phyloP scores from a whole-genome alignment of 768 basidiomycete genomes.

The Russula emetica region DNA sequence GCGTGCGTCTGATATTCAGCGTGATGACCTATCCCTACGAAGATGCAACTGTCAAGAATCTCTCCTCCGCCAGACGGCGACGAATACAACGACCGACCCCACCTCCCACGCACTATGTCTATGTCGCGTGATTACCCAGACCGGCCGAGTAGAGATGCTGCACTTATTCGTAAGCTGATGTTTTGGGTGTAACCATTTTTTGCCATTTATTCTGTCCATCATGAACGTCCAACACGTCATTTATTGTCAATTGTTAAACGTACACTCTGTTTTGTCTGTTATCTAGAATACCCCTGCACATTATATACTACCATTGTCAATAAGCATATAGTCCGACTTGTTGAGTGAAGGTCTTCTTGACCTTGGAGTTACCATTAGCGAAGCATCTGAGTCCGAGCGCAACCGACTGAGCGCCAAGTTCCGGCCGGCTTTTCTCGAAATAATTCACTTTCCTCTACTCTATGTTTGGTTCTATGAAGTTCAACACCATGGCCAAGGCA shows the following conservation, averaged over 20 bases:
- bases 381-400: background rate
- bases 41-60: constrained; percentile 68
- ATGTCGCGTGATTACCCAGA: constrained; percentile 29
- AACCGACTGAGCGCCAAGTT: constrained; percentile 7
- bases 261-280: constrained; percentile 9
- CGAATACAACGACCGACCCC: constrained; percentile 36
- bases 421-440: background rate
- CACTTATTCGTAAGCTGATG: constrained; percentile 33
- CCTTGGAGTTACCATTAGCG: background rate
- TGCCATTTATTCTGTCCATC: constrained; percentile 13
- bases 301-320: constrained; percentile 10
- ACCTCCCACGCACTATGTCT: constrained; percentile 26
- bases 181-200: constrained; percentile 29
- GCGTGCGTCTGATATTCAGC: background rate
- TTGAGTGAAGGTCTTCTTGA: background rate
- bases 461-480: background rate
- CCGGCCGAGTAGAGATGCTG: constrained; percentile 30
- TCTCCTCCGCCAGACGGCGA: constrained; percentile 45
- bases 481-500: background rate
- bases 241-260: constrained; percentile 16
- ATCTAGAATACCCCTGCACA: constrained; percentile 22
- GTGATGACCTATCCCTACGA: constrained; percentile 16
- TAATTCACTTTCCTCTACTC: background rate
- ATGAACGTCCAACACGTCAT: constrained; percentile 8
- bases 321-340: background rate